A percentile compares a stretch with the other conserved stretches of the same genome.
Evolutionary conservation across 306 rosid species (phyloP).

Genomic region (Quercus alba): DNA sequence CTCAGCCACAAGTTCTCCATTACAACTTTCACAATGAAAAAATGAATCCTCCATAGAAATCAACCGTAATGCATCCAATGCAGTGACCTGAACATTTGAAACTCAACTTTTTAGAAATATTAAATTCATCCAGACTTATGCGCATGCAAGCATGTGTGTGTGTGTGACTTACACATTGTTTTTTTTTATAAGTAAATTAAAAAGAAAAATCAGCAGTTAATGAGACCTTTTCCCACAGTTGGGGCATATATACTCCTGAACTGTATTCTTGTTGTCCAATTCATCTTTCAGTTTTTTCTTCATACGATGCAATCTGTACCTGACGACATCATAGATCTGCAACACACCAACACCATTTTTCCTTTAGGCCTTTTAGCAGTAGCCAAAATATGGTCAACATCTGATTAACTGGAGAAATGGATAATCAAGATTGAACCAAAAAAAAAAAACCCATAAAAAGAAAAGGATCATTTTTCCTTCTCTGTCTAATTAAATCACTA

Average conservation of each 20-base stretch:
- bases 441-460: constrained; percentile 3
- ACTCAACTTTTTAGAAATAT: constrained; percentile 1
- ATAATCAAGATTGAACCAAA: background rate
- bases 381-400: background rate
- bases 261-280: constrained; percentile 89
- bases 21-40: constrained; percentile 89
- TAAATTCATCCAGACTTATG: background rate
- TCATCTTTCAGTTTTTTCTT: constrained; percentile 96
- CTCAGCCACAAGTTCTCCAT: constrained; percentile 54
- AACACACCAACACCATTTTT: too few relatives aligned
- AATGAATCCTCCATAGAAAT: constrained; percentile 76
- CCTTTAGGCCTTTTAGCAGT: too few relatives aligned
- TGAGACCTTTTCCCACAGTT: constrained; percentile 80
- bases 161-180: background rate
- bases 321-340: too few relatives aligned
- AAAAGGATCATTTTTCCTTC: constrained; percentile 16
- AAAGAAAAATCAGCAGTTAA: background rate
- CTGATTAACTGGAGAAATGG: constrained; percentile 3
- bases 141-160: background rate
- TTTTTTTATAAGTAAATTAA: background rate
- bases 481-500: constrained; percentile 10
- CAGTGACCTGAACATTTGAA: constrained; percentile 57
- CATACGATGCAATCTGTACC: constrained; percentile 54
- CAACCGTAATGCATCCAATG: constrained; percentile 84
- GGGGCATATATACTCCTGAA: constrained; percentile 88